A percentile compares a stretch with the other conserved stretches of the same genome.
Evolutionary conservation across 768 basidiomycete genomes (phyloP).

Genomic region (Lactarius tabidus): DNA sequence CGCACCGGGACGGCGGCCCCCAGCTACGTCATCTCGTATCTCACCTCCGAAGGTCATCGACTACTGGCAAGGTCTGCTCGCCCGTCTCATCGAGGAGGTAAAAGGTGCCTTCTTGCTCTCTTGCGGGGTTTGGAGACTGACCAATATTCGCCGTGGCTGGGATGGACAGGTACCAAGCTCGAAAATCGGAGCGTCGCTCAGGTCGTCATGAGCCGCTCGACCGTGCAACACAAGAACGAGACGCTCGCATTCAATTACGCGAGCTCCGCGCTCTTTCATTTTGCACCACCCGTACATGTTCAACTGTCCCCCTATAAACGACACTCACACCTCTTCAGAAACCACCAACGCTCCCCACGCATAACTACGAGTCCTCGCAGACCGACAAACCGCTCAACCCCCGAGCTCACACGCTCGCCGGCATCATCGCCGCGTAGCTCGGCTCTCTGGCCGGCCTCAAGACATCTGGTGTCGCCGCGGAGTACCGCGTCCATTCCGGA

Average conservation of each 20-base stretch:
- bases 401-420: conserved; percentile 36
- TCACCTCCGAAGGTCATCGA: conserved; percentile 72
- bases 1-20: no score
- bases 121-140: not conserved
- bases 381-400: conserved; percentile 30
- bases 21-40: no score
- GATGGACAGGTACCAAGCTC: conserved; percentile 50
- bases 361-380: conserved; percentile 33
- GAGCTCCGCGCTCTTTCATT: conserved; percentile 86
- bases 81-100: conserved; percentile 70
- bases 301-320: not conserved
- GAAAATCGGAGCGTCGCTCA: conserved; percentile 59
- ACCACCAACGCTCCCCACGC: conserved; percentile 32
- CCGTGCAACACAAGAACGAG: conserved; percentile 53
- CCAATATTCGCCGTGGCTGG: no score
- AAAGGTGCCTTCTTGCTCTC: no score
- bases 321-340: conserved; percentile 27
- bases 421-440: conserved; percentile 46
- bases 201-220: conserved; percentile 67
- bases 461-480: conserved; percentile 71
- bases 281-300: conserved; percentile 67
- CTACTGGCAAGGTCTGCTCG: conserved; percentile 81
- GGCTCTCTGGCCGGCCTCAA: conserved; percentile 66
- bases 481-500: conserved; percentile 63
- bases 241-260: conserved; percentile 87